These are phyloP conservation scores for Ophidiomyces ophidiicola DNA, from an alignment of 2,329 filamentous ascomycete genomes.

Conservation along the genomic window DNA sequence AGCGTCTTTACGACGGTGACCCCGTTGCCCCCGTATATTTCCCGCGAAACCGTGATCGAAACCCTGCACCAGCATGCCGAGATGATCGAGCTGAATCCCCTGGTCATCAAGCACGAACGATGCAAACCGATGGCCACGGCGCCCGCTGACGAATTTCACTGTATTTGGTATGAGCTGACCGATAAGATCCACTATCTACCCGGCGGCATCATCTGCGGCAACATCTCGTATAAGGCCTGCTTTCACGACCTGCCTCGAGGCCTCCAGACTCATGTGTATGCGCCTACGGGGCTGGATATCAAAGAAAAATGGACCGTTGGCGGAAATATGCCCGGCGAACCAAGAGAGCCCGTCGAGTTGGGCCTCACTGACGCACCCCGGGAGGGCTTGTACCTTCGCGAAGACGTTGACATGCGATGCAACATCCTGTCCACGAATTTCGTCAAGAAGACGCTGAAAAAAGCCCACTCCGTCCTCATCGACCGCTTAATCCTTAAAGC, in stretches of 20 bases:
- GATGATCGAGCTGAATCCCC: slow-evolving; percentile 81
- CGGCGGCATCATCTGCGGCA: slow-evolving; percentile 50
- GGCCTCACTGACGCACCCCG: slow-evolving; percentile 50
- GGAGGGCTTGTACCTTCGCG: slow-evolving; percentile 64
- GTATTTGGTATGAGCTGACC: slow-evolving; percentile 66
- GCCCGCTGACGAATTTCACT: slow-evolving; percentile 56
- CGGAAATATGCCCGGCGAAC: slow-evolving; percentile 60
- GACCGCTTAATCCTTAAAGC: slow-evolving; percentile 48
- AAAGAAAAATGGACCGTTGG: slow-evolving; percentile 65
- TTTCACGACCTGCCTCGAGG: slow-evolving; percentile 64
- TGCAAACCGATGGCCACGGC: slow-evolving; percentile 57
- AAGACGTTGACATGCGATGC: slow-evolving; percentile 74
- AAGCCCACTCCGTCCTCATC: slow-evolving; percentile 59
- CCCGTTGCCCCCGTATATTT: slow-evolving; percentile 56
- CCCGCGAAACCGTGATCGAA: slow-evolving; percentile 56
- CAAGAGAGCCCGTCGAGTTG: slow-evolving; percentile 51
- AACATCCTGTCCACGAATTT: slow-evolving; percentile 64
- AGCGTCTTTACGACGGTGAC: slow-evolving; percentile 66
- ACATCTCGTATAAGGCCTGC: slow-evolving; percentile 65
- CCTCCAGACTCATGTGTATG: slow-evolving; percentile 71
- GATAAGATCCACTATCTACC: slow-evolving; percentile 67
- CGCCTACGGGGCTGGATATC: slow-evolving; percentile 69
- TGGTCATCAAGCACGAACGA: slow-evolving; percentile 59
- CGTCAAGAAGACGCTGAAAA: slow-evolving; percentile 71
- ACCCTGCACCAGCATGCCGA: slow-evolving; percentile 66